A percentile compares a stretch with the other conserved stretches of the same genome.
Conservation (phyloP, 2,329 filamentous ascomycete genomes). For the Diaporthe citrichinensis region DNA sequence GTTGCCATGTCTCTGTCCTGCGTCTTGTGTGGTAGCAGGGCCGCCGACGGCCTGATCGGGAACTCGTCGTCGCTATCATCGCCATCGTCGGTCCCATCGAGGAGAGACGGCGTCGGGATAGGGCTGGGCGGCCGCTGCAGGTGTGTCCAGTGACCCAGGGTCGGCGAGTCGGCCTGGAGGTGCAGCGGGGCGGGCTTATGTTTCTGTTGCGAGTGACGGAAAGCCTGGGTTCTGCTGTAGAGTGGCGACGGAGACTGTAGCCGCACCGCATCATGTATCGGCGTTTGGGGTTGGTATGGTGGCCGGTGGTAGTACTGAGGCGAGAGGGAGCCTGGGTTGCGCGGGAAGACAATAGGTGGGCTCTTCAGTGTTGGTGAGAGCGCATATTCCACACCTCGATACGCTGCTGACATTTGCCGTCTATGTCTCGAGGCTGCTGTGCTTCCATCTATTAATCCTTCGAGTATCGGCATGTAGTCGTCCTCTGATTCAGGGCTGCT, state of each 20-base stretch:
- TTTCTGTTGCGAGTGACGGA: conserved; percentile 1
- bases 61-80: conserved; percentile 18
- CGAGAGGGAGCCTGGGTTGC: conserved; percentile 4
- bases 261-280: neutral
- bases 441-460: conserved; percentile 8
- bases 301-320: conserved; percentile 13
- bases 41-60: conserved; percentile 10
- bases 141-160: neutral
- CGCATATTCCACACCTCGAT: conserved; percentile 20
- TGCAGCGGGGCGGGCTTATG: conserved; percentile 7
- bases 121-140: neutral
- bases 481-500: conserved; percentile 6
- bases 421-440: neutral
- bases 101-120: neutral
- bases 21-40: neutral
- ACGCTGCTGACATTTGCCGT: conserved; percentile 17
- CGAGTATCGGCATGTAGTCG: conserved; percentile 13
- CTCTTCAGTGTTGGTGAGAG: conserved; percentile 19
- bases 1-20: neutral
- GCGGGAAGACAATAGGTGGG: conserved; percentile 1
- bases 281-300: neutral
- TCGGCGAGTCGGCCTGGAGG: conserved; percentile 12
- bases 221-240: neutral
- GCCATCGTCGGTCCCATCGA: neutral
- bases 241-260: conserved; percentile 11